These are phyloP conservation scores for Podosphaera leucotricha DNA, from an alignment of 2,329 filamentous ascomycete genomes.

Conservation along the genomic window DNA sequence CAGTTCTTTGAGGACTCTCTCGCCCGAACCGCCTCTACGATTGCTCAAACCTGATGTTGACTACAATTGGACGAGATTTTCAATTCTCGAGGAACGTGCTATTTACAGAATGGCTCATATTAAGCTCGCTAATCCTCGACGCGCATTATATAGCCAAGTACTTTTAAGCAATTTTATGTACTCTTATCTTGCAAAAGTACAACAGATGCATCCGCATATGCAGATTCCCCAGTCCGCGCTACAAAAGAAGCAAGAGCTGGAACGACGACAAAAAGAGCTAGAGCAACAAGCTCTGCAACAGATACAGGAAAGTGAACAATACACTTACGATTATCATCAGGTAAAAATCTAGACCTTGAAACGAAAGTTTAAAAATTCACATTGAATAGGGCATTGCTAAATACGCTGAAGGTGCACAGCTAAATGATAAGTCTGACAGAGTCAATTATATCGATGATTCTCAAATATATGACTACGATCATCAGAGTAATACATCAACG, in stretches of 20 bases:
- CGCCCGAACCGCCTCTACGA: slow-evolving; percentile 56
- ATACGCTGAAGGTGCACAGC: slow-evolving; percentile 15
- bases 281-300: slow-evolving; percentile 15
- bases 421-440: slow-evolving; percentile 17
- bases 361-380: slow-evolving; percentile 3
- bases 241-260: slow-evolving; percentile 42
- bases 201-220: slow-evolving; percentile 94
- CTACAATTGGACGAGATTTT: slow-evolving; percentile 90
- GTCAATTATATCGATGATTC: slow-evolving; percentile 23
- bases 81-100: slow-evolving; percentile 81
- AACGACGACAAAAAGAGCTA: slow-evolving; percentile 22
- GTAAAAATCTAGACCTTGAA: slow-evolving; percentile 7
- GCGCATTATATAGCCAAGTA: slow-evolving; percentile 81
- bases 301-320: slow-evolving; percentile 16
- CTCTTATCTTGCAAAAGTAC: slow-evolving; percentile 91
- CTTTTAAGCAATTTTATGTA: slow-evolving; percentile 99
- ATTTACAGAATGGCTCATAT: slow-evolving; percentile 99
- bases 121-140: slow-evolving; percentile 89
- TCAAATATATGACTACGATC: slow-evolving; percentile 26
- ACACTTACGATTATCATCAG: slow-evolving; percentile 17
- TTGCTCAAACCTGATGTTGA: slow-evolving; percentile 68
- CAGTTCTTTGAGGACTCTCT: slow-evolving; percentile 45
- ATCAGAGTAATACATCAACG: slow-evolving; percentile 17
- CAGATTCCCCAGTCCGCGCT: slow-evolving; percentile 62
- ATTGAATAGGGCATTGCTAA: slow-evolving; percentile 14